These are phyloP conservation scores for Moniliella sp. DNA, from an alignment of 1,284 basidiomycete species.

Conservation along the genomic window DNA sequence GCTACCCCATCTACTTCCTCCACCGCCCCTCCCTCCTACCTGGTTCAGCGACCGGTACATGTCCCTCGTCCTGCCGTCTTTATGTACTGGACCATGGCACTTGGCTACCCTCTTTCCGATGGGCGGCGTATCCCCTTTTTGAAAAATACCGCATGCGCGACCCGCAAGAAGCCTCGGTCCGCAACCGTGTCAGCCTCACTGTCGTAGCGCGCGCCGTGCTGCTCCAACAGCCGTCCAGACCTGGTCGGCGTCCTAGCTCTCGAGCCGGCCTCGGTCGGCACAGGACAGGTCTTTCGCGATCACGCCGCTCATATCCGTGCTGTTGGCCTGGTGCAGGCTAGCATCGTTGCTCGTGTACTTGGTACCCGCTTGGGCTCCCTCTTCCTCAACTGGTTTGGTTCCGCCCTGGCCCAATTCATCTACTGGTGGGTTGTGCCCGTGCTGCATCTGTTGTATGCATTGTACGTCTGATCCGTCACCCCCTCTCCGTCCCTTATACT, in stretches of 20 bases:
- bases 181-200: constrained; percentile 52
- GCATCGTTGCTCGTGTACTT: neutral
- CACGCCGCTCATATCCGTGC: constrained; percentile 33
- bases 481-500: too few relatives aligned
- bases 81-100: constrained; percentile 68
- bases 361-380: constrained; percentile 5
- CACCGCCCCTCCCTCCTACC: constrained; percentile 42
- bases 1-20: constrained; percentile 38
- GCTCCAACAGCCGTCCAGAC: constrained; percentile 68
- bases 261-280: constrained; percentile 37
- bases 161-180: constrained; percentile 51
- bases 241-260: constrained; percentile 50
- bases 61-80: constrained; percentile 52
- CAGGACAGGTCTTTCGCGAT: constrained; percentile 35
- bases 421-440: constrained; percentile 89
- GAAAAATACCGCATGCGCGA: constrained; percentile 73
- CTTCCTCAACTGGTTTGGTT: constrained; percentile 39
- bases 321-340: neutral
- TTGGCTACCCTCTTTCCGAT: constrained; percentile 65
- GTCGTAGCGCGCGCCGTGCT: constrained; percentile 60
- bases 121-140: constrained; percentile 47
- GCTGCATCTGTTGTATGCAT: constrained; percentile 54
- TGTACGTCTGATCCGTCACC: too few relatives aligned
- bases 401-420: constrained; percentile 44
- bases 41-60: constrained; percentile 52